Percentiles rank a stretch among this genome's conserved stretches.
These are phyloP conservation scores for Exserohilum turcica DNA, from an alignment of 2,329 filamentous ascomycete species.

Conservation along the genomic window DNA sequence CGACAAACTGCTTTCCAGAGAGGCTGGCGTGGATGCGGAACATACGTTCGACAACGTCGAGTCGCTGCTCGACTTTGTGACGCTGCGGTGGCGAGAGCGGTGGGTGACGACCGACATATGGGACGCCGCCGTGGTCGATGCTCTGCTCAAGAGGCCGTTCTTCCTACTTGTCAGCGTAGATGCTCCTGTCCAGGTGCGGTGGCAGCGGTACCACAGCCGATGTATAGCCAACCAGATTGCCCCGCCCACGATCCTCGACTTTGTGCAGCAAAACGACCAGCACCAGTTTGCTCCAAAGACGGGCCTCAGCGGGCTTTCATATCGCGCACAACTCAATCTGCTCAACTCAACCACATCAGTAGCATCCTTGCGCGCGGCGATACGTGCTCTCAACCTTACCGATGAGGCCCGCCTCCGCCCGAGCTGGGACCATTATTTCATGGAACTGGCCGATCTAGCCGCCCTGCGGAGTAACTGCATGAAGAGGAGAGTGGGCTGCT, in stretches of 20 bases:
- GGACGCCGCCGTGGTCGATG: constrained; percentile 73
- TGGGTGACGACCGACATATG: constrained; percentile 88
- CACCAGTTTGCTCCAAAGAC: constrained; percentile 71
- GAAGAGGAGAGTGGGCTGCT: constrained; percentile 95
- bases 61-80: constrained; percentile 81
- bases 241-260: constrained; percentile 62
- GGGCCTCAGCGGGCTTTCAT: constrained; percentile 76
- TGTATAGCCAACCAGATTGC: constrained; percentile 56
- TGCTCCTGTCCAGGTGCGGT: constrained; percentile 82
- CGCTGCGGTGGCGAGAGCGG: constrained; percentile 77
- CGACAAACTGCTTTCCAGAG: neutral
- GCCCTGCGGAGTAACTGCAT: constrained; percentile 95
- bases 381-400: constrained; percentile 75
- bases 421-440: constrained; percentile 97
- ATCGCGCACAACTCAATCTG: constrained; percentile 80
- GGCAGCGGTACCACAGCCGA: constrained; percentile 73
- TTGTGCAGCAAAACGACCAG: constrained; percentile 68
- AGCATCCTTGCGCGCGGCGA: constrained; percentile 70
- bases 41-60: constrained; percentile 59
- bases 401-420: constrained; percentile 82
- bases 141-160: constrained; percentile 80
- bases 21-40: constrained; percentile 29
- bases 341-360: constrained; percentile 82
- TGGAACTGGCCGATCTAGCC: constrained; percentile 91
- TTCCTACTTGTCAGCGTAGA: constrained; percentile 93